phyloP scores from a whole-genome alignment of 176 grass and related monocot species.

The Oryza nivara region DNA sequence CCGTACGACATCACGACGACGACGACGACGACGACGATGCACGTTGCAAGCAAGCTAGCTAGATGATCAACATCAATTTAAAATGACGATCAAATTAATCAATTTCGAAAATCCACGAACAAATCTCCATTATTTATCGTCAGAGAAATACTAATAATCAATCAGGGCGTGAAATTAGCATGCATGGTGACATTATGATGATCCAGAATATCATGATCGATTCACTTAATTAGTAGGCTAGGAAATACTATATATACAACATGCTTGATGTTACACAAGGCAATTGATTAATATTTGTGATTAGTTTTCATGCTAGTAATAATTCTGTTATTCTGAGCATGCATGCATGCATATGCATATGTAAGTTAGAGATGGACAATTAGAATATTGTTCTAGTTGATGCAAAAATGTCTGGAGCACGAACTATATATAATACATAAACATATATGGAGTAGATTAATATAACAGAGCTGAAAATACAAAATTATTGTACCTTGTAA shows the following conservation, averaged over 20 bases:
- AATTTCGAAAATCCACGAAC: background rate
- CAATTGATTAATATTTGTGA: no score
- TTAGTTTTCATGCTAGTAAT: background rate
- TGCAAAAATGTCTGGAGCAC: no score
- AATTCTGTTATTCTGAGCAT: background rate
- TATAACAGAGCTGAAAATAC: background rate
- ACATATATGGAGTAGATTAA: no score
- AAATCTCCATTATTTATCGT: background rate
- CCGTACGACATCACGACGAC: constrained; percentile 5
- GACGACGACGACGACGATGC: background rate
- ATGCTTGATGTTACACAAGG: no score
- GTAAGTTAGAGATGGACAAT: no score
- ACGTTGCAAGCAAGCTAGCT: background rate
- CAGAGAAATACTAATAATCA: no score
- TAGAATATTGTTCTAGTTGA: no score
- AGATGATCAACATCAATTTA: background rate
- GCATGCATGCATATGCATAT: background rate
- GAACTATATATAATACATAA: no score
- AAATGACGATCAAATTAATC: background rate
- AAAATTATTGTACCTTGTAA: background rate
- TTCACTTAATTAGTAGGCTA: no score
- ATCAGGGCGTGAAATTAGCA: background rate
- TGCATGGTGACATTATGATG: background rate
- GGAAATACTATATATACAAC: no score
- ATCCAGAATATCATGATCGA: background rate